Base-by-base conservation (phyloP, 2,329 filamentous ascomycete species). In the Epichloe scottii region DNA sequence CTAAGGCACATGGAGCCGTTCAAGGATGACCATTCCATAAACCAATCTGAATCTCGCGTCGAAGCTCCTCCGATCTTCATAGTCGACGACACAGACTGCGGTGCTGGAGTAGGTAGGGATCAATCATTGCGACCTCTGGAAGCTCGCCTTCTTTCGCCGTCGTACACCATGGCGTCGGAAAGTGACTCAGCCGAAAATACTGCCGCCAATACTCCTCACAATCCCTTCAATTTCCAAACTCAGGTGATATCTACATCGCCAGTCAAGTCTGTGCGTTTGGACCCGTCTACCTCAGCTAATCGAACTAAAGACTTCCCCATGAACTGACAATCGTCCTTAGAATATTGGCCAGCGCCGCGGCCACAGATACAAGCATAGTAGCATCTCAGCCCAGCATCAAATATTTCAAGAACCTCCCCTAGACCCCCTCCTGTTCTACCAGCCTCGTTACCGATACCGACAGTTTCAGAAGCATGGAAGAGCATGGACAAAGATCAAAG, bases 351-450 rank as follows among this genome's bases (percentile, higher is more conserved):
- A 95, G 68, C 82, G 93, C 57, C 85, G 91, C 54, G 93, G 93
- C 55, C 93, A 98, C 72, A 89, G 93, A 66, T 98, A 98, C 76
- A 95, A 96, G 65, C 91, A 97, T 71, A 94, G 87, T 66, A 95
- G 88, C 65, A 85, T 98, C 52, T 95, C 88, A 19, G 72, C 81
- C 7, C 81, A 84, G 60, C 90, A 97, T 65, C 90, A 96, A 67
- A 94, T 97, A 67, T 95, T 97, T 68, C 87, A 94, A 59, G 89
- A 96, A 65, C 93, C 93, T 6, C 84, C 89, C 85, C 81, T 4
- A 80, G 90, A 49, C 85, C 90, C 1, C 91, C 93, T 4, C 79
- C 95, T 23, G 86, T 91, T 38, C 79, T 98, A 0, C 93, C 93
- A 1, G 89, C 90, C 51, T 95, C 90, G 34, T 78, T 98, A 0